Base-by-base conservation (phyloP, 345 rosid species). In the Nasturtium officinale region DNA sequence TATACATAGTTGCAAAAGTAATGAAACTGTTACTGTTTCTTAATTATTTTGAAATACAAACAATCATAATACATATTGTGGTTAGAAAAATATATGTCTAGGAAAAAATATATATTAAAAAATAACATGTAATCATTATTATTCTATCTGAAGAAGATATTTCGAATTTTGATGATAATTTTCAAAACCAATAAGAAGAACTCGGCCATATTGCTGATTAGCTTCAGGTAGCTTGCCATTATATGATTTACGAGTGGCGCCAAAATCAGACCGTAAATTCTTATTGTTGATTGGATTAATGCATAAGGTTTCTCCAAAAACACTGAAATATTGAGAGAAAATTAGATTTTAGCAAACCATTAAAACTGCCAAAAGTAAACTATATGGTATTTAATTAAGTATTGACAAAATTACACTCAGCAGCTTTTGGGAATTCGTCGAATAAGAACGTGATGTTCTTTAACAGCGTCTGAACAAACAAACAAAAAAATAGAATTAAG, bases 371-470 rank as follows among this genome's bases (percentile, higher is more conserved):
- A 10, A 33, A 48, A 23, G 52, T 57, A 40, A 40, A 20, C 35
- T 3, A 65, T 9, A 69, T 55, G 3, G 37, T 26, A 23, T 55
- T 1, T 60, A 3, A 26, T 11, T 15, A 4, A 42, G 23, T 52
- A 28, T 16, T 45, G 16, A 37, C n/a, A n/a, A 65, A 61, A 73
- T 12, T 83, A 88, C 91, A 85, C 58, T 86, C 93, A 26, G 93
- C 84, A 2, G 78, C 80, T 11, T 71, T 78, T 18, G 96, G 97
- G 81, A 81, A 86, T 46, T 86, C 88, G 10, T 89, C 97, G 11
- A 85, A 87, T 29, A 90, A 58, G 25, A 80, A 62, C 0, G 87
- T 83, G 63, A 85, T 76, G 56, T 77, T 84, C 80, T 82, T 85
- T 68, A 90, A 67, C 47, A 90, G 60, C 5, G 54, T 78, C 96